Percentiles rank a stretch among this genome's conserved stretches.
These are phyloP conservation scores for Pestalotiopsis sp. DNA, from an alignment of 2,329 filamentous ascomycete species.

Conservation along the genomic window DNA sequence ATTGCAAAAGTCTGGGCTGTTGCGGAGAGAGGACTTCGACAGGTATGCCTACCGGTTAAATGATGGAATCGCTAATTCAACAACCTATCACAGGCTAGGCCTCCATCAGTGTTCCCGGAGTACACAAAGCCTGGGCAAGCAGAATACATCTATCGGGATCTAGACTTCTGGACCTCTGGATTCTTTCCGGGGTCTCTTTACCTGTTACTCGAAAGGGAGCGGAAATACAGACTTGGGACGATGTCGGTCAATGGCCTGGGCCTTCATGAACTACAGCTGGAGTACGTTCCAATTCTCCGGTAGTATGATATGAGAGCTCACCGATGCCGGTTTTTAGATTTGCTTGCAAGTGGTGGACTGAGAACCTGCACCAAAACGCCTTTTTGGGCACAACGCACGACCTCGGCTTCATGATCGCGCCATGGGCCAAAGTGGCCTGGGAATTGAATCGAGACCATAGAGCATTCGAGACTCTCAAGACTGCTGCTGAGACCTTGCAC, in stretches of 20 bases:
- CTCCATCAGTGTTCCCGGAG: constrained; percentile 33
- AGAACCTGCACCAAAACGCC: constrained; percentile 37
- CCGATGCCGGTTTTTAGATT: constrained; percentile 18
- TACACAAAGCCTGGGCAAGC: constrained; percentile 38
- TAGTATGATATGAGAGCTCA: background rate
- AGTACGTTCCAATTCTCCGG: constrained; percentile 17
- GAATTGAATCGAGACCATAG: constrained; percentile 38
- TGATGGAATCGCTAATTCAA: too few relatives aligned
- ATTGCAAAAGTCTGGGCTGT: constrained; percentile 8
- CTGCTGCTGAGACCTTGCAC: constrained; percentile 38
- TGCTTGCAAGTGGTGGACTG: constrained; percentile 45
- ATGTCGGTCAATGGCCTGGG: constrained; percentile 10
- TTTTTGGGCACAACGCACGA: constrained; percentile 40
- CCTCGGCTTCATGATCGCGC: constrained; percentile 45
- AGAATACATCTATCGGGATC: constrained; percentile 40
- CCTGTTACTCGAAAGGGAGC: constrained; percentile 37
- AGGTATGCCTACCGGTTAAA: background rate
- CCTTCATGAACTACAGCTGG: constrained; percentile 28
- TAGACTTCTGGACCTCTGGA: constrained; percentile 49
- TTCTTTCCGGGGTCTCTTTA: constrained; percentile 51
- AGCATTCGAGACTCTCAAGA: constrained; percentile 36
- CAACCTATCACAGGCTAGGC: constrained; percentile 14
- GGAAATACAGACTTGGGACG: constrained; percentile 25
- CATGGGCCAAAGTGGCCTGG: constrained; percentile 40
- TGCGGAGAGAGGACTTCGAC: constrained; percentile 5